phyloP scores from a whole-genome alignment of 2,329 filamentous ascomycete species.

The Cytospora mali region DNA sequence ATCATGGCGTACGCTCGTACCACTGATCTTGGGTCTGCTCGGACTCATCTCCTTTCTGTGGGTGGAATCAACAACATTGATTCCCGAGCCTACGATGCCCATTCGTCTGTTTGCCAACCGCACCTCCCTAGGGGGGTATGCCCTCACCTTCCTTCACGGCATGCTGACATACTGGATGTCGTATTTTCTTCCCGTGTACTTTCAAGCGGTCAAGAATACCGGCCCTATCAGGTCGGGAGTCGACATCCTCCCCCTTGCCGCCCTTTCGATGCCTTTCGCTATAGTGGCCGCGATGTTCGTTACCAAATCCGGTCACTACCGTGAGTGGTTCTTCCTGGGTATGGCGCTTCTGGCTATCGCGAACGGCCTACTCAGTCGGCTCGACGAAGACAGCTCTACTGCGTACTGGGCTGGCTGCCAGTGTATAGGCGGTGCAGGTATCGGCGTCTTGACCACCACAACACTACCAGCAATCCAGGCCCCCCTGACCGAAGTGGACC shows the following conservation, averaged over 20 bases:
- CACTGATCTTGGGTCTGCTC: background rate
- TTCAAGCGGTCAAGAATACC: slow-evolving; percentile 1
- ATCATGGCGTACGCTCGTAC: background rate
- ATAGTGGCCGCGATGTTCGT: background rate
- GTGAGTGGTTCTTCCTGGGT: background rate
- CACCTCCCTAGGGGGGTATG: background rate
- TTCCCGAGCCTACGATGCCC: slow-evolving; percentile 38
- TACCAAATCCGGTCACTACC: background rate
- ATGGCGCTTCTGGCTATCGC: background rate
- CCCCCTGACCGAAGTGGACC: slow-evolving; percentile 38
- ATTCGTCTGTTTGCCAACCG: background rate
- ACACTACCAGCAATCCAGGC: slow-evolving; percentile 48
- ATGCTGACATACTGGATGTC: background rate
- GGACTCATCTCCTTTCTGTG: background rate
- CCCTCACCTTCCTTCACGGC: background rate
- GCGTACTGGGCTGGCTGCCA: slow-evolving; percentile 46
- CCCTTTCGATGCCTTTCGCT: background rate
- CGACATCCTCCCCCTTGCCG: background rate
- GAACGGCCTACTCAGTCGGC: slow-evolving; percentile 36
- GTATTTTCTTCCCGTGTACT: slow-evolving; percentile 15
- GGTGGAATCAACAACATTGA: slow-evolving; percentile 32
- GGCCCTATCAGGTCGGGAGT: slow-evolving; percentile 2
- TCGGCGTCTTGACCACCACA: slow-evolving; percentile 43
- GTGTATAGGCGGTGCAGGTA: slow-evolving; percentile 42
- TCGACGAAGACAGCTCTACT: slow-evolving; percentile 39